A percentile compares a stretch with the other conserved stretches of the same genome.
phyloP scores from a whole-genome alignment of 2,329 filamentous ascomycete genomes.

The Ophiostoma fasciatum region DNA sequence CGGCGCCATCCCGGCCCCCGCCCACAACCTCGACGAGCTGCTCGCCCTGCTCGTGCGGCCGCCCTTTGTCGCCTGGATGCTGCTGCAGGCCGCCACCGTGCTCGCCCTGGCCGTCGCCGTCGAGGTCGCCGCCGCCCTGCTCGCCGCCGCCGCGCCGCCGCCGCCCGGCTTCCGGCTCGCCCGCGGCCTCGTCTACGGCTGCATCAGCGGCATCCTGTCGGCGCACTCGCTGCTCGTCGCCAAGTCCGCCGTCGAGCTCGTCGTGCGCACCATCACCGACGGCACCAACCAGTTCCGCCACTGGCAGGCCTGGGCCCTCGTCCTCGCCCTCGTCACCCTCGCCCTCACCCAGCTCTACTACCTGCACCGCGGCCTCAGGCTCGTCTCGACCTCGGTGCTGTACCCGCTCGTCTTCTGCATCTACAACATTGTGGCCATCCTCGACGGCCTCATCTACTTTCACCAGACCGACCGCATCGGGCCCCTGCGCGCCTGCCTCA shows the following conservation, averaged over 20 bases:
- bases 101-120: constrained; percentile 49
- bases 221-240: constrained; percentile 87
- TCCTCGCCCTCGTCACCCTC: constrained; percentile 64
- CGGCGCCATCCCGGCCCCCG: constrained; percentile 83
- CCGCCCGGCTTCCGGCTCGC: constrained; percentile 47
- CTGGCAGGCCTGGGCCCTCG: constrained; percentile 89
- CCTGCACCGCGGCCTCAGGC: constrained; percentile 80
- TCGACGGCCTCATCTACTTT: constrained; percentile 96
- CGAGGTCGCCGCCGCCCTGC: constrained; percentile 37
- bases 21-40: constrained; percentile 74
- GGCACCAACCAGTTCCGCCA: constrained; percentile 84
- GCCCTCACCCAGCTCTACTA: constrained; percentile 90
- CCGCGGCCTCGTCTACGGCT: constrained; percentile 75
- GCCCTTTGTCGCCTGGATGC: constrained; percentile 82
- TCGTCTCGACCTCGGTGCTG: constrained; percentile 87
- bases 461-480: constrained; percentile 70
- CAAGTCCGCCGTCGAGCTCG: constrained; percentile 88
- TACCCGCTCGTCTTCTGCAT: constrained; percentile 97
- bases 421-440: constrained; percentile 96
- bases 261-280: constrained; percentile 75
- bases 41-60: constrained; percentile 57
- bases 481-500: constrained; percentile 60
- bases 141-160: constrained; percentile 22
- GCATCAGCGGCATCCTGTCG: constrained; percentile 82
- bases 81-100: constrained; percentile 60